A percentile compares a stretch with the other conserved stretches of the same genome.
Conservation (phyloP, 2,329 filamentous ascomycete species). For the Alternaria arbusti region DNA sequence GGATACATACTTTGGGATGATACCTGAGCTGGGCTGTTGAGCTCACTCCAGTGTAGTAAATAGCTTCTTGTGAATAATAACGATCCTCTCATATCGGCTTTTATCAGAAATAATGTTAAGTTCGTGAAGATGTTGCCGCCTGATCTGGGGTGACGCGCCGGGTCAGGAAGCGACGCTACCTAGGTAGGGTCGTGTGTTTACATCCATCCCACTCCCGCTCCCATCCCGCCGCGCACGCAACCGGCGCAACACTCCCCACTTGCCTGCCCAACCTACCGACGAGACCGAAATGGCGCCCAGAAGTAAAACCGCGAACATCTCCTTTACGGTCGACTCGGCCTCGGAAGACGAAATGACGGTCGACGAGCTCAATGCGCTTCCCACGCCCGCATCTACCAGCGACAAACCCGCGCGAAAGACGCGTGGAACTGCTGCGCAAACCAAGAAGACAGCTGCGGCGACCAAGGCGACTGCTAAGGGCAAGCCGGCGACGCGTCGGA, state of each 20-base stretch:
- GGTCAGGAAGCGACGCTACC: slow-evolving; percentile 1
- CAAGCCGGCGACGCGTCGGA: slow-evolving; percentile 46
- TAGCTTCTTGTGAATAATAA: slow-evolving; percentile 9
- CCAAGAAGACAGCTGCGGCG: slow-evolving; percentile 27
- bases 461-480: slow-evolving; percentile 44
- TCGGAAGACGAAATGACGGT: slow-evolving; percentile 51
- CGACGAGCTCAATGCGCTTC: slow-evolving; percentile 44
- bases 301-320: slow-evolving; percentile 40
- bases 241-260: slow-evolving; percentile 3
- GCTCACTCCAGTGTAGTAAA: slow-evolving; percentile 1
- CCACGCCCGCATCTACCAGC: slow-evolving; percentile 49
- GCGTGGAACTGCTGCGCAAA: slow-evolving; percentile 40
- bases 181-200: slow-evolving; percentile 8
- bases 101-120: not conserved
- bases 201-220: slow-evolving; percentile 5
- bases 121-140: not conserved
- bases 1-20: slow-evolving; percentile 10
- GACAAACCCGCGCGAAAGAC: slow-evolving; percentile 48
- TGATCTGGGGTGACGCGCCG: not conserved
- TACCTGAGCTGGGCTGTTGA: slow-evolving; percentile 6
- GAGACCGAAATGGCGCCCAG: slow-evolving; percentile 41
- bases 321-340: slow-evolving; percentile 49
- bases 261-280: not conserved
- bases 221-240: slow-evolving; percentile 9
- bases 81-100: not conserved